These are phyloP conservation scores for Globisporangium nodosum DNA, from an alignment of 352 stramenopile species.

Conservation along the genomic window DNA sequence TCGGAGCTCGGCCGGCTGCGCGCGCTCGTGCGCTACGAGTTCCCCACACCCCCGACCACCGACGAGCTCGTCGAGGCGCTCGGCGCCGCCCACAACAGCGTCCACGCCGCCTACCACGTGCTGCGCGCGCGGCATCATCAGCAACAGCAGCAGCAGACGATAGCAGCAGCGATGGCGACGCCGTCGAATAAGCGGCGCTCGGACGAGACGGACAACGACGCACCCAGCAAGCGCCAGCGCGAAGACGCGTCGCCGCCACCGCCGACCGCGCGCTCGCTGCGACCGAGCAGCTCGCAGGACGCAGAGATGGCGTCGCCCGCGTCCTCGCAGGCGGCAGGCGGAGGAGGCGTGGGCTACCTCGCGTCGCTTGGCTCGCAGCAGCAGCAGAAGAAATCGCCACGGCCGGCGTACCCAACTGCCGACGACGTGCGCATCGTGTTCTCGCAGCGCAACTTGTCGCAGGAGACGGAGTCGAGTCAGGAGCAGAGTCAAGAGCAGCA, in stretches of 20 bases:
- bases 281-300: conserved; percentile 9
- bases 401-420: background rate
- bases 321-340: background rate
- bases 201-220: background rate
- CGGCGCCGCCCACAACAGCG: conserved; percentile 32
- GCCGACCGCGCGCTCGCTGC: conserved; percentile 1
- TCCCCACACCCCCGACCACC: conserved; percentile 33
- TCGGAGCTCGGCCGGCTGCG: conserved; percentile 48
- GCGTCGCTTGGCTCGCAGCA: background rate
- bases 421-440: conserved; percentile 5
- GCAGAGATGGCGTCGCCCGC: conserved; percentile 4
- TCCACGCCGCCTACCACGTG: conserved; percentile 41
- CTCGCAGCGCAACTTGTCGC: conserved; percentile 6
- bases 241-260: conserved; percentile 4
- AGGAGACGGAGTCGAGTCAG: background rate
- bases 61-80: conserved; percentile 47
- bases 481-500: background rate
- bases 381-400: background rate
- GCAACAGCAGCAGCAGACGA: background rate
- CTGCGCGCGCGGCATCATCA: conserved; percentile 33
- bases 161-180: background rate
- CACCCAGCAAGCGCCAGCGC: conserved; percentile 3
- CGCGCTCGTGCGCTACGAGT: conserved; percentile 58
- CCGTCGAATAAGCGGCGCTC: conserved; percentile 9
- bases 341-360: background rate